Evolutionary conservation across 768 basidiomycete genomes (phyloP).

Genomic region (Podaxis sp.): DNA sequence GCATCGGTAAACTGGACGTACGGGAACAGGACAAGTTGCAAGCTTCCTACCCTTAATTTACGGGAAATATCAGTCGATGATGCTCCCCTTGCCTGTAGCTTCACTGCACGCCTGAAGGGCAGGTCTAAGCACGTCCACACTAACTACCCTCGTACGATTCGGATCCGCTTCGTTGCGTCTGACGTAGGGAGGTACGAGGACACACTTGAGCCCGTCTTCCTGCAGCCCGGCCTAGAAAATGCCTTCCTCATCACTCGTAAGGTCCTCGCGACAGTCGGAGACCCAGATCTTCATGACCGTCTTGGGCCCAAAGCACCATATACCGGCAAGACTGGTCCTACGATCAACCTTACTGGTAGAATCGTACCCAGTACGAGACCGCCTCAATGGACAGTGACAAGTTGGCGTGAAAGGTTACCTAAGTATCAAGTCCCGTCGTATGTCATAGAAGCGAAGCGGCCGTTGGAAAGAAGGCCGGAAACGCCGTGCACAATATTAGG

Average conservation of each 20-base stretch:
- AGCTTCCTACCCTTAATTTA: conserved; percentile 4
- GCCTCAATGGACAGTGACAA: conserved; percentile 32
- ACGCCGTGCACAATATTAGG: conserved; percentile 19
- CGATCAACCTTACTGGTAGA: conserved; percentile 23
- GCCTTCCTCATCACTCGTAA: conserved; percentile 45
- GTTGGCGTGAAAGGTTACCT: conserved; percentile 29
- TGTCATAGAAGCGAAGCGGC: conserved; percentile 27
- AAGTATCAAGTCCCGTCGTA: conserved; percentile 26
- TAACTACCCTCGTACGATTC: conserved; percentile 21
- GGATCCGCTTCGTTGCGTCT: conserved; percentile 28
- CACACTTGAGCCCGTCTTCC: conserved; percentile 43
- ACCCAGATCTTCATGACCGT: conserved; percentile 41
- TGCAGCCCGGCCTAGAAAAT: conserved; percentile 24
- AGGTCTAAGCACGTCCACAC: conserved; percentile 22
- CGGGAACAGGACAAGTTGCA: conserved; percentile 22
- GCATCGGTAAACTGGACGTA: conserved; percentile 19
- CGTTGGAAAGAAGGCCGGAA: conserved; percentile 18
- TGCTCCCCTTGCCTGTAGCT: conserved; percentile 18
- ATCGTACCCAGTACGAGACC: conserved; percentile 33
- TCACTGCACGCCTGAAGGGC: conserved; percentile 28
- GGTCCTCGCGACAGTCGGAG: conserved; percentile 44
- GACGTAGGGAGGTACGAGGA: conserved; percentile 43
- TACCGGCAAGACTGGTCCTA: conserved; percentile 19
- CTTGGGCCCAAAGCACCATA: conserved; percentile 45
- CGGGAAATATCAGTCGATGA: neutral